Conservation (phyloP, 148 eudicot species). For the Heliosperma pusillum region DNA sequence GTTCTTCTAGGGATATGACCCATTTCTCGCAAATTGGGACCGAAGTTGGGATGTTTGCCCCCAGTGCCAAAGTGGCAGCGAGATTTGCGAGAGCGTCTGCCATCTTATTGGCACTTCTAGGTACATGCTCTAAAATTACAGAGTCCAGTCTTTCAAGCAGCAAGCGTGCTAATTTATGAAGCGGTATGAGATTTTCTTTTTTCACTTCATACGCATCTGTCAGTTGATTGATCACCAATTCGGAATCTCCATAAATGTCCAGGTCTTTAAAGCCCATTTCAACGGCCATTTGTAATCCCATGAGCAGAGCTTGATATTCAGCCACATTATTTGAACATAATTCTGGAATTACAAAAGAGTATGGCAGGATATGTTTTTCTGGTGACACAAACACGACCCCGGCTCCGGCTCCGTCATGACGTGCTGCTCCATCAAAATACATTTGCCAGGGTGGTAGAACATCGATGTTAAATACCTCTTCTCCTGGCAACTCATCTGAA, state of each 20-base stretch:
- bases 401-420: neutral
- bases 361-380: neutral
- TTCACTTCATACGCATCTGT: neutral
- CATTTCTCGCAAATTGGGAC: neutral
- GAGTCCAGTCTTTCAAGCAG: too few species aligned
- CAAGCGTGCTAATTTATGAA: too few species aligned
- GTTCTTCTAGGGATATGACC: neutral
- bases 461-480: too few species aligned
- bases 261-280: neutral
- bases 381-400: neutral
- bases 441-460: neutral
- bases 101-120: slow-evolving; percentile 5
- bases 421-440: neutral
- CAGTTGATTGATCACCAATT: neutral
- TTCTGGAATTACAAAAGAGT: neutral
- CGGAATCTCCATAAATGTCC: neutral
- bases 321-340: neutral
- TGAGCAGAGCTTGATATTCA: neutral
- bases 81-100: neutral
- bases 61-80: neutral
- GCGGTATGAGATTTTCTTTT: neutral
- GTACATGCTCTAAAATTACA: neutral
- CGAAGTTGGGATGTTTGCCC: neutral
- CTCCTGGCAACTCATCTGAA: neutral
- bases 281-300: neutral